Base-by-base conservation (phyloP, 805 yeast genomes). In the Hemisphaericaspora nanyangensis region DNA sequence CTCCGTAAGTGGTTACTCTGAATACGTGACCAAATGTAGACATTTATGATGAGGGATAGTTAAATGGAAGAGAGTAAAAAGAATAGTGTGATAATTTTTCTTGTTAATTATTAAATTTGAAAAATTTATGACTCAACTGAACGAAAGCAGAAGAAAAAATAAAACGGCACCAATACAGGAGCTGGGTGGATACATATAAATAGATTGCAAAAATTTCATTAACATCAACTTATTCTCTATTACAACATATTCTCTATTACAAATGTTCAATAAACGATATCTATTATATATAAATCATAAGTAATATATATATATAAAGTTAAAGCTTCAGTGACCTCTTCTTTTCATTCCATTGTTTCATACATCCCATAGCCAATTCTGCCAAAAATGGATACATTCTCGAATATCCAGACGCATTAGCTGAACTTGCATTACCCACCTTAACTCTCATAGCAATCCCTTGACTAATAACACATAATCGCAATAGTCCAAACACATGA, bases 1-100 rank as follows among this genome's bases (percentile, higher is more conserved):
- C 99, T 49, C 99, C 99, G 72, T 89, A 91, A 22, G 99, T 91
- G 47, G 98, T 91, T 49, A 91, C 98, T 41, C 62, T 60, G 52
- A 68, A 69, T 38, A 65, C 45, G 17, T 54, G 58, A 33, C 74
- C 74, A 47, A 67, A 69, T 16, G 67, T 42, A 34, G 74, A 69
- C 74, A 69, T 69, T 3, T 6, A 19, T 30, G 12, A 15, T n/a
- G n/a, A 19, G 34, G 8, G 16, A 11, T 4, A 27, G 16, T 27
- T 26, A 26, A 26, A 15, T 12, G 29, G 5, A 8, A n/a, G 15
- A n/a, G 13, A 27, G 13, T 13, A n/a, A 12, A 13, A 17, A 10
- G 10, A 22, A 22, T 10, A 7, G 10, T 22, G 7, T 22, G 10
- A 22, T 22, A 10, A 22, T n/a, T n/a, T n/a, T n/a, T n/a, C n/a